phyloP scores from a whole-genome alignment of 1,284 basidiomycete genomes.

The Irpex rosettiformis region DNA sequence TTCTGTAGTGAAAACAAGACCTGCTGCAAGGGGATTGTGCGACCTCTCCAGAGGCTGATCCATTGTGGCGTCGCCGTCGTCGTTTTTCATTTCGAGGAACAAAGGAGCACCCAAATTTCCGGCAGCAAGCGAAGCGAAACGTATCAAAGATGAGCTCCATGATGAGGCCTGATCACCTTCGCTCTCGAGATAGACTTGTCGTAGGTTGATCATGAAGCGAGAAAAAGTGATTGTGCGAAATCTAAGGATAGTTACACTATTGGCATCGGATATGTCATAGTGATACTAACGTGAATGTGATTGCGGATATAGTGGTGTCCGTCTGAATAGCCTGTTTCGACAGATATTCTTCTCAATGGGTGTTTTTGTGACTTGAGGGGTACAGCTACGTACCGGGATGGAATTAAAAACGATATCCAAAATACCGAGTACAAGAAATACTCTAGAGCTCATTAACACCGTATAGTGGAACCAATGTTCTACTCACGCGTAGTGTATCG shows the following conservation, averaged over 20 bases:
- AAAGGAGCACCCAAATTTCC: not conserved
- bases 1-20: not conserved
- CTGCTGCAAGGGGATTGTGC: not conserved
- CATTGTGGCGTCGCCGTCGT: not conserved
- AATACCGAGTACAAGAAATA: conserved; percentile 5
- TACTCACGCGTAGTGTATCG: conserved; percentile 20
- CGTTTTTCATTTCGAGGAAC: not conserved
- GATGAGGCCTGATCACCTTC: not conserved
- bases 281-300: too few relatives aligned
- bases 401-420: conserved; percentile 3
- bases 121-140: not conserved
- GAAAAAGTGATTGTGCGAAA: conserved; percentile 7
- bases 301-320: too few relatives aligned
- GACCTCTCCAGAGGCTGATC: not conserved
- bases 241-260: conserved; percentile 15
- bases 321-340: too few relatives aligned
- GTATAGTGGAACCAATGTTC: not conserved
- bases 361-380: too few relatives aligned
- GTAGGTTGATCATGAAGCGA: not conserved
- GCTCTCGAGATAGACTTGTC: not conserved
- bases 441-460: not conserved
- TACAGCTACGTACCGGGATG: too few relatives aligned
- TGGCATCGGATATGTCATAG: too few relatives aligned
- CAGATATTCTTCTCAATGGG: too few relatives aligned
- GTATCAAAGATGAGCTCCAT: not conserved